Percentiles rank a stretch among this genome's conserved stretches.
Conservation (phyloP, 148 eudicot species). For the Salicornia ramosissima region DNA sequence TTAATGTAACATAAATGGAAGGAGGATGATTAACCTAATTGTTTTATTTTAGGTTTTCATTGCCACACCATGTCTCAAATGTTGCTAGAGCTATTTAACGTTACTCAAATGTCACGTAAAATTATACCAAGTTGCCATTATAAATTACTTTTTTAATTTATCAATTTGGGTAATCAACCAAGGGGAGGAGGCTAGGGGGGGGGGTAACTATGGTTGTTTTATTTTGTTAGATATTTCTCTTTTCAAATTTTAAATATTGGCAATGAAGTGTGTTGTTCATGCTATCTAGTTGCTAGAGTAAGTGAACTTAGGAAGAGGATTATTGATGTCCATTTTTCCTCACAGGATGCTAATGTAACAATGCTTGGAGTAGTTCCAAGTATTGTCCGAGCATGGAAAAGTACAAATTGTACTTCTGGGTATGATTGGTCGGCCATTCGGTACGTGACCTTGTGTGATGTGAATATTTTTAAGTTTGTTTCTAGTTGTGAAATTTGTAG, state of each 20-base stretch:
- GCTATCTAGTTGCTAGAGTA: background rate
- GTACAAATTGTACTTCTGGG: slow-evolving; percentile 56
- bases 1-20: no score
- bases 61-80: no score
- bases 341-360: slow-evolving; percentile 87
- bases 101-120: no score
- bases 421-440: slow-evolving; percentile 92
- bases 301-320: background rate
- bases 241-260: background rate
- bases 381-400: slow-evolving; percentile 88
- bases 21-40: no score
- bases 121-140: no score
- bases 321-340: slow-evolving; percentile 13
- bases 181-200: background rate
- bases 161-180: no score
- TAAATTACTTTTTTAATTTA: no score
- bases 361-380: slow-evolving; percentile 97
- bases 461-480: background rate
- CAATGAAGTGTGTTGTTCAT: background rate
- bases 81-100: no score
- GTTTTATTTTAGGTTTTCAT: no score
- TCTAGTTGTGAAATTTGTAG: background rate
- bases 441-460: slow-evolving; percentile 34
- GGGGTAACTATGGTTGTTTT: background rate
- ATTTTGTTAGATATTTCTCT: background rate